These are phyloP conservation scores for Exophiala mesophila DNA, from an alignment of 2,329 filamentous ascomycete genomes.

Conservation along the genomic window DNA sequence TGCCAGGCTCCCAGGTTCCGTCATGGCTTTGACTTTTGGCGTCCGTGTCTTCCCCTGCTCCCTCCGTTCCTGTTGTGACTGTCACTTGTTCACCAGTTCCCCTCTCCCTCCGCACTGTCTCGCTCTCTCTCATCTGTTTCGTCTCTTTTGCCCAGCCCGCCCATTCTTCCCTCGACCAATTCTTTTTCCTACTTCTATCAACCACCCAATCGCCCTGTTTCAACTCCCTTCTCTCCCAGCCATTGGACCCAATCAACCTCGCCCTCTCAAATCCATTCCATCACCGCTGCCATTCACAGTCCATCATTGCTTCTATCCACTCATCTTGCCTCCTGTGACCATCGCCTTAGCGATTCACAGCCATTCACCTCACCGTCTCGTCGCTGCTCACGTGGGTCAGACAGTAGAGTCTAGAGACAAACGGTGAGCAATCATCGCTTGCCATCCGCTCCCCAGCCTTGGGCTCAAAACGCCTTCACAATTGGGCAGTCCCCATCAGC, in stretches of 20 bases:
- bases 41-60: no score
- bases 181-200: slow-evolving; percentile 15
- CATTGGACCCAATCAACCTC: slow-evolving; percentile 20
- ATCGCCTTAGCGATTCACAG: slow-evolving; percentile 1
- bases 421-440: neutral
- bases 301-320: slow-evolving; percentile 6
- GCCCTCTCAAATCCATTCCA: slow-evolving; percentile 5
- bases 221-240: slow-evolving; percentile 13
- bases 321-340: neutral
- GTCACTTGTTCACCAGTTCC: no score
- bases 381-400: slow-evolving; percentile 1
- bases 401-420: no score
- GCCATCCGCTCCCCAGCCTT: neutral
- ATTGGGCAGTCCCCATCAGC: slow-evolving; percentile 2
- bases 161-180: slow-evolving; percentile 7
- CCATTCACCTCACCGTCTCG: slow-evolving; percentile 5
- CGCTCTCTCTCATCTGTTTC: no score
- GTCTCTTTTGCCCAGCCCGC: slow-evolving; percentile 9
- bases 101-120: no score
- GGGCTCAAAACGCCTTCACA: slow-evolving; percentile 1
- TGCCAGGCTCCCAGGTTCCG: no score
- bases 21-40: no score
- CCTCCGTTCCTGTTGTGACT: no score
- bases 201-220: slow-evolving; percentile 23
- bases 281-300: slow-evolving; percentile 13